Evolutionary conservation across 805 yeast species (phyloP), one percentile per base, ranked within the genome.

Genomic region (Ogataea angusta): DNA sequence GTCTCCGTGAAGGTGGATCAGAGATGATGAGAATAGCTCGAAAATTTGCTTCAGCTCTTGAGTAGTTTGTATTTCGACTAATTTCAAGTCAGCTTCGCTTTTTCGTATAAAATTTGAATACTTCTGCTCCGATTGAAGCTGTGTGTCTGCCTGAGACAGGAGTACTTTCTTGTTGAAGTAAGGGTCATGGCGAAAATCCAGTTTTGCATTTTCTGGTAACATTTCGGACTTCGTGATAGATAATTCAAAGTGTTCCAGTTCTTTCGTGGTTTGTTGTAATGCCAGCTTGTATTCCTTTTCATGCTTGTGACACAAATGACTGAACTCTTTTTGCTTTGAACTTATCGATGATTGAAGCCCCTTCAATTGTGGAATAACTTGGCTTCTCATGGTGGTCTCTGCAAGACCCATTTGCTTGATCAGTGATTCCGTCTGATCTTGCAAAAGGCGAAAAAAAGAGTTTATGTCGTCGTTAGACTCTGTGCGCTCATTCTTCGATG

Each of bases 161-260:
- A 69, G 59, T 3, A 45, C 31, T 38, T 78, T 67, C 49, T 68
- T 67, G 31, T 66, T 46, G 19, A 73, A 49, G 47, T 68, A 75
- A 5, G 81, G 81, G 48, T 75, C 81, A 27, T 57, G 58, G 33
- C 59, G 54, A 38, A 63, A 60, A 23, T 70, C 74, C 6, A 63
- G 43, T 38, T 59, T 62, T 10, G 30, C 21, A 3, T 23, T 30
- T 7, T 43, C 46, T 3, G 42, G 17, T 1, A 46, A 19, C 7
- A 26, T 6, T 6, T 54, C 60, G 30, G 49, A 60, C 7, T 38
- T 38, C 15, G 37, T 17, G 15, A 60, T 48, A 0, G 66, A 42
- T 9, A 38, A 45, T 10, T 48, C 52, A 12, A 63, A 49, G 14
- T 48, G 49, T 10, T 40, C 32, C 3, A 56, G 18, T 16, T 45